Base-by-base conservation (phyloP, 1,139 yeast genomes). In the Yamadazyma sp. region DNA sequence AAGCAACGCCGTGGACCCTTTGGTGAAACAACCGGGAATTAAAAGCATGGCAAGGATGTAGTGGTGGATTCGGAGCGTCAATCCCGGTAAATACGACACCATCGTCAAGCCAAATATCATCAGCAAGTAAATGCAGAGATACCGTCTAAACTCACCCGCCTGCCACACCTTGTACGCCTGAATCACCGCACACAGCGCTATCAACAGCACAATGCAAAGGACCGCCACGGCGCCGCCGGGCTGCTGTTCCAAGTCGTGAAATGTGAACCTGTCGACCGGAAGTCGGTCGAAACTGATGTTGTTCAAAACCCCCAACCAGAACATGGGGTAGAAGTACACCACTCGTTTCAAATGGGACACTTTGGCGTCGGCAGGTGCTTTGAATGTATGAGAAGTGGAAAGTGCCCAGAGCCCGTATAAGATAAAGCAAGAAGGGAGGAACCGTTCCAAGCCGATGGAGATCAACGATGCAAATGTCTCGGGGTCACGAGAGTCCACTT, bases 241-340 rank as follows among this genome's bases (percentile, higher is more conserved):
- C 57, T 84, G 90, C 26, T 76, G 74, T 46, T 72, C 76, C 28
- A 92, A 65, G 55, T 90, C 97, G 7, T 67, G 62, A 2, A 79
- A 52, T 0, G 94, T 85, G 33, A 92, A 67, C 41, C 98, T 67
- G 54, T 92, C 97, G 10, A 90, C 82, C 0, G 97, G 96, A 14
- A 92, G 63, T 44, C 90, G 66, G 52, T 88, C 97, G 61, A 90
- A 89, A 0, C 96, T 88, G 52, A 87, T 75, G 58, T 89, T 89
- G 56, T 90, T 90, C 52, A 89, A 69, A 29, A 86, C 73, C 1
- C 97, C 96, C 2, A 86, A 52, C 95, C 96, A 88, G 53, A 86
- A 85, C 5, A 83, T 69, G 0, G 90, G 85, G 46, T 85, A 84
- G 92, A 95, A 90, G 29, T 82, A 55, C 0, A 83, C 29, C 0